Evolutionary conservation across 2,329 filamentous ascomycete species (phyloP).

Genomic region (Macrophomina tecta): DNA sequence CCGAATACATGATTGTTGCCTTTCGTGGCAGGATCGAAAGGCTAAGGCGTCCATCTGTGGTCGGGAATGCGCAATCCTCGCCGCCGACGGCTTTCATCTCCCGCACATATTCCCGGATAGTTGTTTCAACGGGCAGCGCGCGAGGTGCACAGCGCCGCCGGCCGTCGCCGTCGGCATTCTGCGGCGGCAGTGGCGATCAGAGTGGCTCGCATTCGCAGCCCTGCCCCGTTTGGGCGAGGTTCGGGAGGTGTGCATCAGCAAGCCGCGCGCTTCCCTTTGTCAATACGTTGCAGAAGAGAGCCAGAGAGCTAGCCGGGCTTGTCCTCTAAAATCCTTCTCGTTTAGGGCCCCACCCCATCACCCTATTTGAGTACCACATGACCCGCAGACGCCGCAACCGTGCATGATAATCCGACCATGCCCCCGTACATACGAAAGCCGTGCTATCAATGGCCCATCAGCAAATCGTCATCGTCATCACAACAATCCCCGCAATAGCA

Average conservation of each 20-base stretch:
- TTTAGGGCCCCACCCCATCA: conserved; percentile 7
- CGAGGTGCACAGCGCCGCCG: too few species aligned
- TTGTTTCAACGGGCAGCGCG: too few species aligned
- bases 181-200: too few species aligned
- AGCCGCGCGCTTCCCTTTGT: neutral
- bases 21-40: neutral
- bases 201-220: neutral
- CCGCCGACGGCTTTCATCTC: too few species aligned
- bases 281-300: neutral
- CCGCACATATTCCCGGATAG: too few species aligned
- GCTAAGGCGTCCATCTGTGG: neutral
- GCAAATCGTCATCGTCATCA: conserved; percentile 13
- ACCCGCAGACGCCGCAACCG: neutral
- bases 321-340: conserved; percentile 18
- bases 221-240: conserved; percentile 1
- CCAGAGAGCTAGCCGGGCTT: neutral
- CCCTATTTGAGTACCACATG: conserved; percentile 8
- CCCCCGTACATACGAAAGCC: too few species aligned
- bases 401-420: conserved; percentile 7
- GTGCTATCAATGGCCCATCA: neutral
- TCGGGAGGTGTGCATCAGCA: conserved; percentile 3
- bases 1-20: neutral
- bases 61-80: neutral
- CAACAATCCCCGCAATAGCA: neutral
- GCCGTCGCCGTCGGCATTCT: too few species aligned